Percentiles rank a stretch among this genome's conserved stretches.
These are phyloP conservation scores for Trichoderma oligosporum DNA, from an alignment of 2,329 filamentous ascomycete species.

Conservation along the genomic window DNA sequence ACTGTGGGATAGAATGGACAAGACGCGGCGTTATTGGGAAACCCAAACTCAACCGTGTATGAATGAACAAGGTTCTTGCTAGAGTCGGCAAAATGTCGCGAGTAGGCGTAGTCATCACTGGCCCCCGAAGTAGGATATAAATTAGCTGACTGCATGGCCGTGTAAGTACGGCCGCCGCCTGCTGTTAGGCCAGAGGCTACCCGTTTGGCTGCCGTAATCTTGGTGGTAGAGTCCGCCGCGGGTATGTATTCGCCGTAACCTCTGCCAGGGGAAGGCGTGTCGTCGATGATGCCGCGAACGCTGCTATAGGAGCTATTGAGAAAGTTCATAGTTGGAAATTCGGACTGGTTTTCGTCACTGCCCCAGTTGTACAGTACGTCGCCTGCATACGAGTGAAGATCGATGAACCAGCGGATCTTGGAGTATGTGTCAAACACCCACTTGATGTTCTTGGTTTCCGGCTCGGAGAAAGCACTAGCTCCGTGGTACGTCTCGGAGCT, in stretches of 20 bases:
- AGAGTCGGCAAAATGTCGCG: conserved; percentile 37
- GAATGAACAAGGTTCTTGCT: conserved; percentile 38
- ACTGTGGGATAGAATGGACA: conserved; percentile 46
- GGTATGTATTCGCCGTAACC: conserved; percentile 46
- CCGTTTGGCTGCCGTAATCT: conserved; percentile 41
- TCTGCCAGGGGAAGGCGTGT: conserved; percentile 30
- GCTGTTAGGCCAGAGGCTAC: conserved; percentile 32
- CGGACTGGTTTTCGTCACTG: conserved; percentile 50
- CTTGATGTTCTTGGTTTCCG: conserved; percentile 53
- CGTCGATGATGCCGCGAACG: conserved; percentile 44
- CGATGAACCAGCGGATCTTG: conserved; percentile 54
- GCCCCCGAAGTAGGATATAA: conserved; percentile 46
- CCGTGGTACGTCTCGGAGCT: conserved; percentile 49
- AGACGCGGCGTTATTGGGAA: conserved; percentile 19
- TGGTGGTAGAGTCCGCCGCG: conserved; percentile 33
- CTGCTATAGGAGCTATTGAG: conserved; percentile 49
- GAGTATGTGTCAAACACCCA: conserved; percentile 49
- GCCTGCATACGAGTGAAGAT: conserved; percentile 53
- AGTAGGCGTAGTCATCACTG: conserved; percentile 46
- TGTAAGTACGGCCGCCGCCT: conserved; percentile 28
- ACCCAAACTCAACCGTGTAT: conserved; percentile 47
- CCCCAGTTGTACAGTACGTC: conserved; percentile 56
- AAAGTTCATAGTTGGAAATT: conserved; percentile 47
- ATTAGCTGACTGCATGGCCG: conserved; percentile 36
- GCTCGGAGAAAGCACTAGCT: conserved; percentile 49